phyloP scores from a whole-genome alignment of 345 rosid genomes.

The Ricinus communis region DNA sequence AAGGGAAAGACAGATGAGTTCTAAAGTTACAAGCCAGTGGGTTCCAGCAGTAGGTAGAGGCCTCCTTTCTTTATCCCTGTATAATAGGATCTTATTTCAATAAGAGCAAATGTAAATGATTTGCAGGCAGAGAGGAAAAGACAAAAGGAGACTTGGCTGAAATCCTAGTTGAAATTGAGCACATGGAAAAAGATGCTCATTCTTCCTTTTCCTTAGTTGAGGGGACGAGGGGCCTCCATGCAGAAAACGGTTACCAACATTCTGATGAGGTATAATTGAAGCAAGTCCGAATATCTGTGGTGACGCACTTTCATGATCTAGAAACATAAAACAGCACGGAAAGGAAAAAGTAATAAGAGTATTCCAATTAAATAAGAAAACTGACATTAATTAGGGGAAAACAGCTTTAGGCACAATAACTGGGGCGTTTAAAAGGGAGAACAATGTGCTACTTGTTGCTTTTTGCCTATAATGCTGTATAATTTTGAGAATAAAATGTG shows the following conservation, averaged over 20 bases:
- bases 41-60: background rate
- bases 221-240: no score
- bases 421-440: no score
- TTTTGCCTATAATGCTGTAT: no score
- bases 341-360: background rate
- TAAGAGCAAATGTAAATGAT: background rate
- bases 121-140: slow-evolving; percentile 1
- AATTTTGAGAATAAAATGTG: no score
- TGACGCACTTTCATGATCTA: background rate
- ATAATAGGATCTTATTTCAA: background rate
- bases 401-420: no score
- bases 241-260: background rate
- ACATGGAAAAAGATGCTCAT: background rate
- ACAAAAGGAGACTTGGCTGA: background rate
- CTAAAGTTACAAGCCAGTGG: slow-evolving; percentile 1
- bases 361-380: no score
- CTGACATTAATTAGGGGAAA: no score
- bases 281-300: background rate
- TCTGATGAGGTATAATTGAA: background rate
- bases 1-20: background rate
- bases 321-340: background rate
- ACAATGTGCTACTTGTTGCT: no score
- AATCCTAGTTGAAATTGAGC: background rate
- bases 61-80: background rate
- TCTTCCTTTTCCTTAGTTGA: no score